Evolutionary conservation across 495 filamentous ascomycete species (phyloP).

Genomic region (Hyaloscypha finlandica): DNA sequence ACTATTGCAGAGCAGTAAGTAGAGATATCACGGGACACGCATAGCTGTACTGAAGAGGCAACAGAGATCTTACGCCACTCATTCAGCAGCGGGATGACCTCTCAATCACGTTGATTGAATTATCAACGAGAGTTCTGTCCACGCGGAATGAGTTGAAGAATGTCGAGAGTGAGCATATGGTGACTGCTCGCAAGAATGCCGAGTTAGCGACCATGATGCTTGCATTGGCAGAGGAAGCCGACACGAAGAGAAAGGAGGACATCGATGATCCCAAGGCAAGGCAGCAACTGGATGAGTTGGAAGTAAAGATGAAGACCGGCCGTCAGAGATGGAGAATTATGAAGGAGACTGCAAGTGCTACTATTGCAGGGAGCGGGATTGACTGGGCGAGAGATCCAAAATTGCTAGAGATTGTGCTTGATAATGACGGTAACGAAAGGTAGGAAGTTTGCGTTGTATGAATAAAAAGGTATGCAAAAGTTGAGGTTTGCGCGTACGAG

Average conservation of each 20-base stretch:
- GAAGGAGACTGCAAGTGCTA: slow-evolving; percentile 71
- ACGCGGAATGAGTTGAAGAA: slow-evolving; percentile 50
- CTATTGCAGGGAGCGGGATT: slow-evolving; percentile 80
- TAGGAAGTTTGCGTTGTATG: neutral
- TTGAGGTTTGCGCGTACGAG: neutral
- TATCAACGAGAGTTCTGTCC: slow-evolving; percentile 51
- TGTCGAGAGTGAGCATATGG: slow-evolving; percentile 57
- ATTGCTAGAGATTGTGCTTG: slow-evolving; percentile 72
- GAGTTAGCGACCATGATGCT: slow-evolving; percentile 61
- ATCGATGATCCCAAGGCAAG: slow-evolving; percentile 52
- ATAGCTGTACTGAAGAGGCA: slow-evolving; percentile 11
- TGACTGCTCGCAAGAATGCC: slow-evolving; percentile 58
- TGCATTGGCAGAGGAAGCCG: slow-evolving; percentile 57
- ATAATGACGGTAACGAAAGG: slow-evolving; percentile 58
- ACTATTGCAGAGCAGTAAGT: slow-evolving; percentile 67
- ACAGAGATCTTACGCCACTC: slow-evolving; percentile 64
- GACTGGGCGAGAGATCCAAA: slow-evolving; percentile 76
- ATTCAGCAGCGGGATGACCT: slow-evolving; percentile 68
- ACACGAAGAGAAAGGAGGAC: slow-evolving; percentile 49
- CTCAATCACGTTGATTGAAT: slow-evolving; percentile 58
- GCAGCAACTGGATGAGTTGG: slow-evolving; percentile 54
- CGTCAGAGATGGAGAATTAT: slow-evolving; percentile 69
- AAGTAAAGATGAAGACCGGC: slow-evolving; percentile 55
- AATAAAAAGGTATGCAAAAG: neutral
- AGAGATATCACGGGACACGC: neutral